These are phyloP conservation scores for Buddleja alternifolia DNA, from an alignment of 257 asterid species.

Conservation along the genomic window DNA sequence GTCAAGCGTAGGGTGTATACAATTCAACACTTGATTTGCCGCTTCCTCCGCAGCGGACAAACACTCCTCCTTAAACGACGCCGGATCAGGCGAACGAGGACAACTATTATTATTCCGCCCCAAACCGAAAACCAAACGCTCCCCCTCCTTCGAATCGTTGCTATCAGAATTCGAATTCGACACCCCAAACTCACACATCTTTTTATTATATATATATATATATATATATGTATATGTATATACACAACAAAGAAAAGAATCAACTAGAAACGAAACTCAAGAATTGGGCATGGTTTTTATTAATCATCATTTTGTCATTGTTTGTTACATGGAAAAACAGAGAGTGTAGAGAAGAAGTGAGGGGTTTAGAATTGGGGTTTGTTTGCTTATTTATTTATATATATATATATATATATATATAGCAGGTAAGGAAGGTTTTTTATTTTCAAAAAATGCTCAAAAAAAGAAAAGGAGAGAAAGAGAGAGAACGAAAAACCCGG, in stretches of 20 bases:
- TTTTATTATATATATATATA: too few species aligned
- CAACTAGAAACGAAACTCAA: neutral
- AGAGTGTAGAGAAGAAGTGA: constrained; percentile 21
- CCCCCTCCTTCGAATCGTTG: constrained; percentile 29
- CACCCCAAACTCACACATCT: constrained; percentile 42
- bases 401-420: too few species aligned
- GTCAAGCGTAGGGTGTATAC: constrained; percentile 62
- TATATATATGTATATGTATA: neutral
- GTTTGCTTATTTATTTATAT: too few species aligned
- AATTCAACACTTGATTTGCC: constrained; percentile 55
- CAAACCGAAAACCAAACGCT: constrained; percentile 19
- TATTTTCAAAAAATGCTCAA: neutral
- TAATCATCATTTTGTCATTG: too few species aligned
- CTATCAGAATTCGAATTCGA: constrained; percentile 18
- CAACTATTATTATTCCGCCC: constrained; percentile 25
- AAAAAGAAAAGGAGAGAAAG: constrained; percentile 3
- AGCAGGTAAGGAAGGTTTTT: constrained; percentile 26
- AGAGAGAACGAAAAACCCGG: constrained; percentile 28
- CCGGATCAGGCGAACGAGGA: constrained; percentile 46
- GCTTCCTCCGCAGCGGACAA: constrained; percentile 53
- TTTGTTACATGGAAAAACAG: constrained; percentile 19
- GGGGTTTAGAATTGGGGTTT: constrained; percentile 45
- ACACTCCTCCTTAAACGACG: constrained; percentile 42
- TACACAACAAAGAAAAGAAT: neutral
- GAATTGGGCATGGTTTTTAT: too few species aligned